Base-by-base conservation (phyloP, 192 early-diverging fungal species). In the Rhizoclosmatium sp. region DNA sequence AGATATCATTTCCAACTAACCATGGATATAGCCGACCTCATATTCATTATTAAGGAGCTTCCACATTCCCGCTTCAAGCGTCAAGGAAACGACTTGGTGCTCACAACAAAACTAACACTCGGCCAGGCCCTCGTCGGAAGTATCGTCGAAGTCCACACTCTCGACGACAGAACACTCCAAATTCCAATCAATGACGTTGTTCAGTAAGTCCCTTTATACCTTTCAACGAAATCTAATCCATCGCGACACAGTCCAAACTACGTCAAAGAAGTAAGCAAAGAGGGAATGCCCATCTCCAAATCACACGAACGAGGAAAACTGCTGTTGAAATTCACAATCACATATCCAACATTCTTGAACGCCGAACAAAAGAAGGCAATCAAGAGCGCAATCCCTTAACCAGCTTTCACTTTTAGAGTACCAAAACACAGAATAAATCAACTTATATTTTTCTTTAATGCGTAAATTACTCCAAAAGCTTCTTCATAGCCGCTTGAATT, bases 141-240 rank as follows among this genome's bases (percentile, higher is more conserved):
- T 9, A 78, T 82, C 47, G 74, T 90, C 3, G 84, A 87, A 14
- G 68, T 91, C 49, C 51, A 76, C 41, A 89, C 87, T 5, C 75
- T 91, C 14, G 90, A 91, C 65, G 84, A 82, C 7, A 78, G 89
- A 47, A 47, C 84, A 40, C 78, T 91, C 31, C 82, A 80, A 54
- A 86, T 91, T 44, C 88, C 88, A 10, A 78, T 91, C 47, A 87
- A 88, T 62, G 87, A 90, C 51, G 77, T 87, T 46, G 82, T 91
- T 31, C 79, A 80, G 89, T 90, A n/a, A 31, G 31, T 82, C 39
- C 19, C 21, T 41, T 62, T 19, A 62, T 47, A 31, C 9, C 62
- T 76, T 56, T 5, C 39, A 58, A 58, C 56, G 12, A 21, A 58
- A 21, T 58, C 46, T 82, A 78, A 60, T 60, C 40, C 3, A 41